These are phyloP conservation scores for Boletus reticuloceps DNA, from an alignment of 768 basidiomycete genomes.

Conservation along the genomic window DNA sequence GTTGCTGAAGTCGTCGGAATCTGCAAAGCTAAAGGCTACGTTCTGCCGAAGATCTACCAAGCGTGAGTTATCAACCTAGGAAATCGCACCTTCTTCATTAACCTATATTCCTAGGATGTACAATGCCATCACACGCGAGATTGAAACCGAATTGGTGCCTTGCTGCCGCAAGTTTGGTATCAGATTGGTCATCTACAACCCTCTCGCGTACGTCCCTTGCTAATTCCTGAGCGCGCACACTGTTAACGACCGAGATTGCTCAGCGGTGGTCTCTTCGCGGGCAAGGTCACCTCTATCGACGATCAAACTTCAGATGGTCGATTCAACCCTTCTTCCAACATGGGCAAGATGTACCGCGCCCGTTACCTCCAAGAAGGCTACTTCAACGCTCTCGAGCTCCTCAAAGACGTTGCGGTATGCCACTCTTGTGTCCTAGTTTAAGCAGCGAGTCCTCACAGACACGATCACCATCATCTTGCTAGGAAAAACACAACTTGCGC, in stretches of 20 bases:
- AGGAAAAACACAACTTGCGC: constrained; percentile 42
- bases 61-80: constrained; percentile 34
- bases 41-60: constrained; percentile 55
- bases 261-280: constrained; percentile 34
- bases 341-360: constrained; percentile 46
- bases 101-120: constrained; percentile 33
- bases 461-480: background rate
- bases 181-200: constrained; percentile 55
- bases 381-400: constrained; percentile 40
- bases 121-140: constrained; percentile 47
- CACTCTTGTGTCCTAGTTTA: background rate
- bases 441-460: background rate
- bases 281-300: constrained; percentile 41
- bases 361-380: constrained; percentile 44
- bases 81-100: background rate
- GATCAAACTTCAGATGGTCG: constrained; percentile 35
- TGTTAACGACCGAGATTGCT: background rate
- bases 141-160: constrained; percentile 50
- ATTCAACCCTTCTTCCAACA: constrained; percentile 36
- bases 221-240: background rate
- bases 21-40: constrained; percentile 51
- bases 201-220: constrained; percentile 41
- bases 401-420: constrained; percentile 42
- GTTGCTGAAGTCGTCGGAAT: constrained; percentile 60
- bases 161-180: constrained; percentile 58